Evolutionary conservation across 345 rosid genomes (phyloP).

Genomic region (Syzygium aromaticum): DNA sequence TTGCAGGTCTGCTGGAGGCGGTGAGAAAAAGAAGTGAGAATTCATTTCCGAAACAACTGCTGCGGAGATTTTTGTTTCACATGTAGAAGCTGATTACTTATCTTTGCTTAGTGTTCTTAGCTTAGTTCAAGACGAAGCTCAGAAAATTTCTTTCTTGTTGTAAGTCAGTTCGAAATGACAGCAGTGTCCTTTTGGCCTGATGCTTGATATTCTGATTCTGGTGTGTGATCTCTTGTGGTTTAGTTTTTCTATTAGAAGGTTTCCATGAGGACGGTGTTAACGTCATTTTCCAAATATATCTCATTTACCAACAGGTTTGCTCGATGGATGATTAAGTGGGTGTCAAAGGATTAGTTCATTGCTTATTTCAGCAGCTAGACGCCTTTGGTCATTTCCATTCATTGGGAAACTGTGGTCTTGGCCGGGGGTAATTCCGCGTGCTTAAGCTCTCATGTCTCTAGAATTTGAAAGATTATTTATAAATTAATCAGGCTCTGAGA

Average conservation of each 20-base stretch:
- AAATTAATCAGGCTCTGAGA: neutral
- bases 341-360: neutral
- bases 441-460: neutral
- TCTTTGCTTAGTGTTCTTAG: neutral
- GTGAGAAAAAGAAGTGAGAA: conserved; percentile 9
- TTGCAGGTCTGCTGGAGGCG: conserved; percentile 16
- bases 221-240: neutral
- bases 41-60: neutral
- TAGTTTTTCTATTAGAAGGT: neutral
- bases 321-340: neutral
- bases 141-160: neutral
- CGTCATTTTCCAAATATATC: neutral
- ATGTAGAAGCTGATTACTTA: neutral
- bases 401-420: neutral
- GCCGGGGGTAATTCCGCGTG: neutral
- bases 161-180: neutral
- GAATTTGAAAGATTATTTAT: neutral
- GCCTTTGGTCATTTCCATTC: neutral
- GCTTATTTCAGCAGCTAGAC: neutral
- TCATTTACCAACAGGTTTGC: neutral
- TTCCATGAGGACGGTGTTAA: neutral
- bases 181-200: neutral
- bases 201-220: neutral
- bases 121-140: neutral
- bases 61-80: neutral